Percentiles rank a stretch among this genome's conserved stretches.
phyloP scores from a whole-genome alignment of 2,329 filamentous ascomycete species.

The Fusarium denticulatum region DNA sequence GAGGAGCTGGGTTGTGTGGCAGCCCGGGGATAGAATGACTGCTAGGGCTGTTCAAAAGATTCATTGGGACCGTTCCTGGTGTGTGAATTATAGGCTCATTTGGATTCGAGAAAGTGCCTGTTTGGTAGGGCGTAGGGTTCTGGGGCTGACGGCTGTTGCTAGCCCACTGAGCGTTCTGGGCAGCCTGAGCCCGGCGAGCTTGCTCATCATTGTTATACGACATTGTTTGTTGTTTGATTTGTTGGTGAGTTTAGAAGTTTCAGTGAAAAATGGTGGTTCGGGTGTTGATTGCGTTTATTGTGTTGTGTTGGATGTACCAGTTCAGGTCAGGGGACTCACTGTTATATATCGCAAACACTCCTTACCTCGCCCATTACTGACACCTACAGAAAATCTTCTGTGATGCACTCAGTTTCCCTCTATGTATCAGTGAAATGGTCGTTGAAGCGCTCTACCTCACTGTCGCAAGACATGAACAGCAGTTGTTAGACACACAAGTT shows the following conservation, averaged over 20 bases:
- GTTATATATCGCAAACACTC: background rate
- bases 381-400: background rate
- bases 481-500: background rate
- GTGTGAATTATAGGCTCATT: background rate
- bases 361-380: too few species aligned
- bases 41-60: background rate
- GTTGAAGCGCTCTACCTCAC: background rate
- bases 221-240: background rate
- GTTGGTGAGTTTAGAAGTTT: fast-evolving
- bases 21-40: background rate
- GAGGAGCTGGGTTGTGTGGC: background rate
- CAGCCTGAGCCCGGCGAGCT: background rate
- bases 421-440: too few species aligned
- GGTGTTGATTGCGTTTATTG: too few species aligned
- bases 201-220: background rate
- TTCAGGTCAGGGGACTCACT: background rate
- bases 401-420: background rate
- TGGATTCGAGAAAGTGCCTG: background rate
- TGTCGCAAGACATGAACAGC: background rate
- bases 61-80: background rate
- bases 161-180: too few species aligned
- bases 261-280: fast-evolving
- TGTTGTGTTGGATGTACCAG: background rate
- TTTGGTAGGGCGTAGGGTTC: background rate
- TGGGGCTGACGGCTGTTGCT: background rate